Base-by-base conservation (phyloP, 345 rosid genomes). In the Aquilaria malaccensis region DNA sequence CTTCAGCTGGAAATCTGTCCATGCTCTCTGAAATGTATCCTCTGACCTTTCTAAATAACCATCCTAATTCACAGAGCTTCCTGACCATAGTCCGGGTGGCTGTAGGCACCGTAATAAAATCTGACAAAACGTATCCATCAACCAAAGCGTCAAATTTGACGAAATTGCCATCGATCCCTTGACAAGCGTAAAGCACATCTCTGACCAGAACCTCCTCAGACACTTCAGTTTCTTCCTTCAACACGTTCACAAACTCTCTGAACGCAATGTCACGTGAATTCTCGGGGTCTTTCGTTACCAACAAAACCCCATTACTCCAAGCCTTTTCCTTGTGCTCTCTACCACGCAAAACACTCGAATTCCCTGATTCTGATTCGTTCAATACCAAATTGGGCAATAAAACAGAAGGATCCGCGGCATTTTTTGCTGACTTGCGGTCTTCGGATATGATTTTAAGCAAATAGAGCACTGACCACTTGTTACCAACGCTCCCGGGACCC, bases 11-110 rank as follows among this genome's bases (percentile, higher is more conserved):
- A 72, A 87, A 90, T 48, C 72, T 71, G 74, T 80, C 95, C 96
- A 91, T 82, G 60, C 93, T 79, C 67, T 65, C 69, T 0, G 84
- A 81, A 33, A 88, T 85, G 60, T 88, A 86, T 43, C 70, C 85
- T 68, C 72, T 90, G 48, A 94, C 99, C 71, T 94, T 94, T 72
- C 87, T 82, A 69, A 90, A 90, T 74, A 94, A 67, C 99, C 99
- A 94, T 7, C 99, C 97, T 70, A 94, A 73, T 78, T 94, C 99
- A 30, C 96, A 90, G 32, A 94, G 78, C 84, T 78, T 88, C 81
- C 91, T 77, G 13, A 88, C 83, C 80, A 90, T 78, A 62, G 76
- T 65, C 72, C 89, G 80, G 10, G 89, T 83, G 1, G 85, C 87
- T 60, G 95, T 65, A 30, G 96, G 83, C 32, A 82, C 91, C 81